These are phyloP conservation scores for Spathaspora hagerdaliae DNA, from an alignment of 805 yeast genomes.

Conservation along the genomic window DNA sequence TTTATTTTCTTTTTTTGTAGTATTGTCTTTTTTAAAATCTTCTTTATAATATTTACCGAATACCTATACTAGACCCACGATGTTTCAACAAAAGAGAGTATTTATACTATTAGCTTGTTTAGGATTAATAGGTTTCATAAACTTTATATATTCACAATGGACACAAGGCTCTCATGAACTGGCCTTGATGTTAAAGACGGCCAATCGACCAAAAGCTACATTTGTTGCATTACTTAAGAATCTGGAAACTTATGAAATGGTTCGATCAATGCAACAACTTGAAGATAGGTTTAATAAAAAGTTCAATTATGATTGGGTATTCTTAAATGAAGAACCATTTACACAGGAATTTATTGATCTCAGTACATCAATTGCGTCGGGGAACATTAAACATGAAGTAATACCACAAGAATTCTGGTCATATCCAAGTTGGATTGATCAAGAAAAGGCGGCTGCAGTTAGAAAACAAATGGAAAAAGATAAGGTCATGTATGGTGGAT, in stretches of 20 bases:
- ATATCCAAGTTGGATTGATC: conserved; percentile 79
- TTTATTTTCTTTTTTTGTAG: too few species aligned
- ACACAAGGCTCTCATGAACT: too few species aligned
- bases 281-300: conserved; percentile 87
- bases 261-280: conserved; percentile 65
- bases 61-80: too few species aligned
- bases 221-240: conserved; percentile 80
- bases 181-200: too few species aligned
- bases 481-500: conserved; percentile 70
- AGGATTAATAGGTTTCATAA: too few species aligned
- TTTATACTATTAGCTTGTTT: too few species aligned
- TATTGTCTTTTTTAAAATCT: too few species aligned
- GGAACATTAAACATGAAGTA: conserved; percentile 70
- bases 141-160: too few species aligned
- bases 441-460: conserved; percentile 60
- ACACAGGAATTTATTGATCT: conserved; percentile 72
- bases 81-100: too few species aligned
- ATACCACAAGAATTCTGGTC: conserved; percentile 88
- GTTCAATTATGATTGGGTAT: conserved; percentile 91
- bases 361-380: conserved; percentile 68
- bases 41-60: too few species aligned
- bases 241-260: conserved; percentile 58
- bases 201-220: conserved; percentile 57
- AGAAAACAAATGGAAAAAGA: conserved; percentile 56
- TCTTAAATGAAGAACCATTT: conserved; percentile 84